Percentiles rank a stretch among this genome's conserved stretches.
Evolutionary conservation across 495 filamentous ascomycete species (phyloP).

Genomic region (Lasiosphaeria ovina): DNA sequence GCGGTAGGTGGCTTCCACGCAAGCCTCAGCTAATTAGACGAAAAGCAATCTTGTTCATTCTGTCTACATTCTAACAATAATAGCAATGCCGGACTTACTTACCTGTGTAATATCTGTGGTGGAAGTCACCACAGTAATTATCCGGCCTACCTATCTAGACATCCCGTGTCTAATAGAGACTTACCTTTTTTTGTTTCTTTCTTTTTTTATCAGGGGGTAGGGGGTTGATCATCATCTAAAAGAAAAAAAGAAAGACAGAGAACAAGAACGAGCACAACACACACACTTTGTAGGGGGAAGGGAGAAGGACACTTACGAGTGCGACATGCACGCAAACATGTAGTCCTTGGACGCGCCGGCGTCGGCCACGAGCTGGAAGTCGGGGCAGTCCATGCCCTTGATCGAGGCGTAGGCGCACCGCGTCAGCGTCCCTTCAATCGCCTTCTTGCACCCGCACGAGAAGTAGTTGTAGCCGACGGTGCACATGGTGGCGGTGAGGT

Average conservation of each 20-base stretch:
- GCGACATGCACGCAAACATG: not conserved
- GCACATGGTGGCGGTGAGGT: constrained; percentile 7
- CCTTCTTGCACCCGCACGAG: constrained; percentile 4
- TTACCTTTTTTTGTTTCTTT: too few species aligned
- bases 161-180: too few species aligned
- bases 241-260: not conserved
- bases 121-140: too few species aligned
- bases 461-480: not conserved
- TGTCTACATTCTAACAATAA: too few species aligned
- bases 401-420: not conserved
- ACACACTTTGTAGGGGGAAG: not conserved
- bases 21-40: too few species aligned
- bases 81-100: too few species aligned
- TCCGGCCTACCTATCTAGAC: too few species aligned
- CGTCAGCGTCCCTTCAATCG: not conserved
- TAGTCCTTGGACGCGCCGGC: not conserved
- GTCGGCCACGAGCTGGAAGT: not conserved
- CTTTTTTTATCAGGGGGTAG: too few species aligned
- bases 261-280: not conserved
- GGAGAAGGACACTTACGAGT: not conserved
- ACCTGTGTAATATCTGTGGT: too few species aligned
- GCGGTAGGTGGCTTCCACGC: too few species aligned
- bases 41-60: too few species aligned
- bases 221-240: not conserved
- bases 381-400: constrained; percentile 1